A percentile compares a stretch with the other conserved stretches of the same genome.
Conservation (phyloP, 495 filamentous ascomycete species). For the Penicillium malachiteum region DNA sequence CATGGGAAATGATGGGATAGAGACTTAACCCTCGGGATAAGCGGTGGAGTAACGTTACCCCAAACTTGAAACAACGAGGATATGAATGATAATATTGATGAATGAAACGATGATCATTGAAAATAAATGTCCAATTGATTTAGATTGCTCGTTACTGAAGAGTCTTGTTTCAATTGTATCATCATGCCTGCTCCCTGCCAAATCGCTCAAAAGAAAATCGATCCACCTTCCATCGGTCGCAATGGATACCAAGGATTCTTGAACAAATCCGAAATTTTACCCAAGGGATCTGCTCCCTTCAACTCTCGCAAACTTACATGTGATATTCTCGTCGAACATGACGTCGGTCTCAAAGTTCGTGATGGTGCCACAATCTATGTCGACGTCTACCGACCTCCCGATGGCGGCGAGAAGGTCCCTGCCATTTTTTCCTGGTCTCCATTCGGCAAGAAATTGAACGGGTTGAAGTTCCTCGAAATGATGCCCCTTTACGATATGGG, state of each 20-base stretch:
- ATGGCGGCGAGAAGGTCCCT: slow-evolving; percentile 19
- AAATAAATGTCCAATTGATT: too few relatives aligned
- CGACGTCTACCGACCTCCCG: slow-evolving; percentile 31
- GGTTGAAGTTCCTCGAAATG: slow-evolving; percentile 11
- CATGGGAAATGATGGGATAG: too few relatives aligned
- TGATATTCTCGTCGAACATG: slow-evolving; percentile 19
- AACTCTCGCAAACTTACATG: slow-evolving; percentile 8
- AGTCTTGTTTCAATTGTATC: background rate
- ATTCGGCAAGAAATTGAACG: slow-evolving; percentile 34
- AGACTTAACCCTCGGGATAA: too few relatives aligned
- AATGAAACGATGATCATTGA: too few relatives aligned
- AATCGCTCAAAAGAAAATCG: slow-evolving; percentile 1
- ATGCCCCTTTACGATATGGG: slow-evolving; percentile 14
- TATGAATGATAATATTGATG: too few relatives aligned
- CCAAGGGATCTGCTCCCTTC: slow-evolving; percentile 8
- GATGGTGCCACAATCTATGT: slow-evolving; percentile 28
- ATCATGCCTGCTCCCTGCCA: slow-evolving; percentile 8
- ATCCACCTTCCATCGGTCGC: slow-evolving; percentile 2
- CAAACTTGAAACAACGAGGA: too few relatives aligned
- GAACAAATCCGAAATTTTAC: slow-evolving; percentile 6
- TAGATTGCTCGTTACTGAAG: too few relatives aligned
- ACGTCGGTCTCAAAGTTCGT: slow-evolving; percentile 20
- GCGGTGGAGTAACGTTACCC: too few relatives aligned
- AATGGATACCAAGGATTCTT: slow-evolving; percentile 6
- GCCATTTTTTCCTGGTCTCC: slow-evolving; percentile 32